A percentile compares a stretch with the other conserved stretches of the same genome.
Evolutionary conservation across 2,329 filamentous ascomycete genomes (phyloP).

Genomic region (Scedosporium apiospermum): DNA sequence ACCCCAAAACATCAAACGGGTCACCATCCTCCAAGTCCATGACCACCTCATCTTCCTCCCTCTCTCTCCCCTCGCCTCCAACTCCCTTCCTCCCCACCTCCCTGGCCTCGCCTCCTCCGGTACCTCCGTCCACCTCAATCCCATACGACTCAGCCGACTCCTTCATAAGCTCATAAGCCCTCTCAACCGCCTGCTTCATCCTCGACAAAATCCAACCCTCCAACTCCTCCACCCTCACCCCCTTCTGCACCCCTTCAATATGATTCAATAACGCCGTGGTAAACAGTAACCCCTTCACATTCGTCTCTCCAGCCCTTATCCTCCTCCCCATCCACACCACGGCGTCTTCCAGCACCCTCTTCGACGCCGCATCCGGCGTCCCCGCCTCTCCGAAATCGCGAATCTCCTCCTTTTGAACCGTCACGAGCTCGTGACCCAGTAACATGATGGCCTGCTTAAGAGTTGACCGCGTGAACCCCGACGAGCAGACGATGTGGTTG

Average conservation of each 20-base stretch:
- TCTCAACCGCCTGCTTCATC: neutral
- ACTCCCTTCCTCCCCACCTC: neutral
- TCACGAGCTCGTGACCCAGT: conserved; percentile 29
- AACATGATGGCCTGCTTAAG: conserved; percentile 25
- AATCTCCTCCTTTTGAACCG: conserved; percentile 28
- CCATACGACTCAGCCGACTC: neutral
- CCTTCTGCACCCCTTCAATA: neutral
- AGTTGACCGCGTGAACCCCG: conserved; percentile 30
- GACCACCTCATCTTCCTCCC: neutral
- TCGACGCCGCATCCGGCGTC: conserved; percentile 13
- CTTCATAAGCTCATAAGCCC: neutral
- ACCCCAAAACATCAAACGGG: neutral
- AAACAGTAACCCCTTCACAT: conserved; percentile 40
- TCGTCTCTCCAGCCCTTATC: conserved; percentile 42
- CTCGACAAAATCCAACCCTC: neutral
- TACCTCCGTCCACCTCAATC: neutral
- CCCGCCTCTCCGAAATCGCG: conserved; percentile 26
- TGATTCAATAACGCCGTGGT: neutral
- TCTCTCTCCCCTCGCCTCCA: neutral
- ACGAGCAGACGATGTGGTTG: conserved; percentile 23
- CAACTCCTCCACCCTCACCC: neutral
- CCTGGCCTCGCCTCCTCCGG: neutral
- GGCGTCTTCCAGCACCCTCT: conserved; percentile 30
- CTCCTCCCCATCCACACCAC: conserved; percentile 27
- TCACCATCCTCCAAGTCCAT: neutral